Percentiles rank a stretch among this genome's conserved stretches.
Evolutionary conservation across 768 basidiomycete species (phyloP).

Genomic region (Hypholoma fasciculare): DNA sequence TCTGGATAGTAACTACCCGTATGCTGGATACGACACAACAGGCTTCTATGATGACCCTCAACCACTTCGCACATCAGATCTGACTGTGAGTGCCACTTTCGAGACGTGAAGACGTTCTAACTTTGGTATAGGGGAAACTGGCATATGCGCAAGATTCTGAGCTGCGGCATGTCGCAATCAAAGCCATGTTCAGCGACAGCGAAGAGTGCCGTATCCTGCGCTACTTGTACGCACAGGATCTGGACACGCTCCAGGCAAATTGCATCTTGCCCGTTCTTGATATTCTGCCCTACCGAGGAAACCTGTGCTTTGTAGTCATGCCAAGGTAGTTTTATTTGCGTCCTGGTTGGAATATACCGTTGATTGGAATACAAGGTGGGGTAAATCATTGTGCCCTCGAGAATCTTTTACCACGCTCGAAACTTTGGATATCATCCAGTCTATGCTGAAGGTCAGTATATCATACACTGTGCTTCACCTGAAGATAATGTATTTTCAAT

Average conservation of each 20-base stretch:
- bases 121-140: neutral
- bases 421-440: conserved; percentile 16
- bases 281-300: conserved; percentile 15
- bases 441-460: conserved; percentile 17
- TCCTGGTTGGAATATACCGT: neutral
- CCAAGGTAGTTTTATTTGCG: conserved; percentile 25
- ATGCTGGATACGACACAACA: conserved; percentile 1
- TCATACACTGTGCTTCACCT: neutral
- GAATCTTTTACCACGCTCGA: neutral
- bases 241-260: neutral
- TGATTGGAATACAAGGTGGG: conserved; percentile 16
- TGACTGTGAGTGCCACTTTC: too few relatives aligned
- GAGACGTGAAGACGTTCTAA: neutral
- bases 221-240: conserved; percentile 14
- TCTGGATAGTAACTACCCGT: conserved; percentile 8
- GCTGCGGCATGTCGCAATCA: conserved; percentile 27
- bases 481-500: neutral
- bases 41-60: neutral
- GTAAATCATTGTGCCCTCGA: neutral
- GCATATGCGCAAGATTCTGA: conserved; percentile 21
- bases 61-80: neutral
- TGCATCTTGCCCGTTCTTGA: conserved; percentile 26
- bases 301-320: conserved; percentile 27
- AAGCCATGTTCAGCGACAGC: conserved; percentile 17
- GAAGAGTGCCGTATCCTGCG: conserved; percentile 24